phyloP scores from a whole-genome alignment of 2,329 filamentous ascomycete genomes.

The Colletotrichum tamarilloi region DNA sequence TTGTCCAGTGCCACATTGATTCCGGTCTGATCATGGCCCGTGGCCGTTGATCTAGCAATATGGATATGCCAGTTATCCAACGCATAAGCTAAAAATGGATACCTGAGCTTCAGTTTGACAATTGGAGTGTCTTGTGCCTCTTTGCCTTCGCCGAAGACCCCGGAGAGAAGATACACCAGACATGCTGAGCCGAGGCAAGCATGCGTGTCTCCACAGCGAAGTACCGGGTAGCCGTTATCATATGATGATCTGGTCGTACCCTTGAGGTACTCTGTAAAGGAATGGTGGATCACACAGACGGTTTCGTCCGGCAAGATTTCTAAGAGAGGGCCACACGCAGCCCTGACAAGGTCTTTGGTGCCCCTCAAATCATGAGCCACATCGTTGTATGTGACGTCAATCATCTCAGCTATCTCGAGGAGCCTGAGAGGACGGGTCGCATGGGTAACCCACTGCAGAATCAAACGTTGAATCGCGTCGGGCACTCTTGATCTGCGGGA shows the following conservation, averaged over 20 bases:
- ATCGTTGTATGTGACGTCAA: constrained; percentile 38
- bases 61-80: constrained; percentile 45
- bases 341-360: constrained; percentile 51
- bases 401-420: constrained; percentile 51
- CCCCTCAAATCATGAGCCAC: constrained; percentile 37
- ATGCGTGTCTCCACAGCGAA: constrained; percentile 38
- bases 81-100: constrained; percentile 46
- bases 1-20: background rate
- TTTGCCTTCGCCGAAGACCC: constrained; percentile 22
- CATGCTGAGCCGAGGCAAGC: constrained; percentile 37
- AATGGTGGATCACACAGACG: constrained; percentile 58
- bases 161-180: constrained; percentile 38
- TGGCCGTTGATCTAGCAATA: constrained; percentile 36
- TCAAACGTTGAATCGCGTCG: constrained; percentile 47
- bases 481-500: constrained; percentile 45
- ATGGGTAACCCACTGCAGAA: constrained; percentile 55
- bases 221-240: constrained; percentile 35
- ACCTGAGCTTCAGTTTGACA: constrained; percentile 21
- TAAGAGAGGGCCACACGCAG: constrained; percentile 54
- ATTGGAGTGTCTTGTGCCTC: background rate
- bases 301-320: constrained; percentile 58
- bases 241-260: constrained; percentile 34
- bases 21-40: constrained; percentile 35
- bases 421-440: constrained; percentile 53
- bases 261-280: constrained; percentile 58